phyloP scores from a whole-genome alignment of 805 yeast species.

The Ogataea haglerorum region DNA sequence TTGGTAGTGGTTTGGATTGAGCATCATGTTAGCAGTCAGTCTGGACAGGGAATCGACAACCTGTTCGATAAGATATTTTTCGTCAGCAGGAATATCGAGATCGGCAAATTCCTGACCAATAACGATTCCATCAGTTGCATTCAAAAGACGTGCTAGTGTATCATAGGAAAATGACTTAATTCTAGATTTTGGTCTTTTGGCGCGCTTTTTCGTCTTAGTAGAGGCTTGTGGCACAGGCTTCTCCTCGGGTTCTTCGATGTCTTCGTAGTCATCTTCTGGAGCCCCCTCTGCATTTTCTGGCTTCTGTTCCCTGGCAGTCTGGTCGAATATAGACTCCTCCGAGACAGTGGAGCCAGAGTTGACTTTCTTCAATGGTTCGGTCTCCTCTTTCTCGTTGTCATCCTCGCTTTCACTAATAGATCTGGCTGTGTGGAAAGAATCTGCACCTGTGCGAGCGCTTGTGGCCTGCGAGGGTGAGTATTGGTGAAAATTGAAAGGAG shows the following conservation, averaged over 20 bases:
- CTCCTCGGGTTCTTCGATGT: slow-evolving; percentile 16
- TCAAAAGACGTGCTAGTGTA: slow-evolving; percentile 49
- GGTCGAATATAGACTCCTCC: slow-evolving; percentile 19
- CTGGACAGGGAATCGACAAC: slow-evolving; percentile 82
- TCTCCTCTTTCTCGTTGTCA: slow-evolving; percentile 1
- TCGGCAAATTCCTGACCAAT: slow-evolving; percentile 71
- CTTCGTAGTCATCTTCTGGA: slow-evolving; percentile 21
- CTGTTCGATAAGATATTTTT: slow-evolving; percentile 76
- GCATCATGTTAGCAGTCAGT: slow-evolving; percentile 85
- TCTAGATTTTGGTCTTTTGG: slow-evolving; percentile 23
- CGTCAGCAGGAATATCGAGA: slow-evolving; percentile 69
- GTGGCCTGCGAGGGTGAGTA: slow-evolving; percentile 13
- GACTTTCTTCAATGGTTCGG: slow-evolving; percentile 3
- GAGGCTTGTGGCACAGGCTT: slow-evolving; percentile 2
- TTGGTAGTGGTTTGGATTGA: slow-evolving; percentile 75
- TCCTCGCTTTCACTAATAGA: slow-evolving; percentile 6
- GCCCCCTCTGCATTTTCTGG: not conserved
- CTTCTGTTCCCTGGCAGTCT: slow-evolving; percentile 1
- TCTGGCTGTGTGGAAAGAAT: slow-evolving; percentile 26
- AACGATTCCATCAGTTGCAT: slow-evolving; percentile 58
- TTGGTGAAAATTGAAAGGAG: not conserved
- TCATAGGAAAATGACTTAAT: slow-evolving; percentile 35
- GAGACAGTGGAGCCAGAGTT: slow-evolving; percentile 16
- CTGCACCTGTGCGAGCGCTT: slow-evolving; percentile 21
- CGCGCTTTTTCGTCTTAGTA: slow-evolving; percentile 8